These are phyloP conservation scores for Blastocystis sp. DNA, from an alignment of 352 stramenopile genomes.

Conservation along the genomic window DNA sequence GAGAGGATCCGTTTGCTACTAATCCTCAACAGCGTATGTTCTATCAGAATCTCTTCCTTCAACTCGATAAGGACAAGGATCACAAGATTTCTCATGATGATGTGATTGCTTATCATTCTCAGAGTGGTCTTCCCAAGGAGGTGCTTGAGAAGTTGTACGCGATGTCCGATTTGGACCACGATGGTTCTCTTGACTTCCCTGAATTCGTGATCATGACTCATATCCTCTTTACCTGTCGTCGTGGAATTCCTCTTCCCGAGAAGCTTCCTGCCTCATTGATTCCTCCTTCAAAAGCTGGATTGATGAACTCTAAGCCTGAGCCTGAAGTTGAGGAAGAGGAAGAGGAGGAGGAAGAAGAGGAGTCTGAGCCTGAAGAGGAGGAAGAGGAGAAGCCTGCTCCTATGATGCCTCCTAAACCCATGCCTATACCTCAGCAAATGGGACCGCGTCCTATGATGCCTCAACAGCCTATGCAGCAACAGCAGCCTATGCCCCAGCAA, in stretches of 20 bases:
- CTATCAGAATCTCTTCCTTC: not conserved
- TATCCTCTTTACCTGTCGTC: not conserved
- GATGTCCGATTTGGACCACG: constrained; percentile 27
- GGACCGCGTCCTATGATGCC: not conserved
- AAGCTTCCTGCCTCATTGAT: not conserved
- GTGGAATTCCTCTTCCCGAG: not conserved
- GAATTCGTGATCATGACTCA: constrained; percentile 6
- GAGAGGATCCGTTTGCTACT: not conserved
- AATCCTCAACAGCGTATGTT: constrained; percentile 10
- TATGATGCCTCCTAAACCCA: too few relatives aligned
- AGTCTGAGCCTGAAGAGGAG: too few relatives aligned
- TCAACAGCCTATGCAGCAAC: not conserved
- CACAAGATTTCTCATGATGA: not conserved
- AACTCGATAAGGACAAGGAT: not conserved
- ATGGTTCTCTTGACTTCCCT: not conserved
- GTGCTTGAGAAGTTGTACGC: not conserved
- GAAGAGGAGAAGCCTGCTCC: not conserved
- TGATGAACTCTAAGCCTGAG: too few relatives aligned
- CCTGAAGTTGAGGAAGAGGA: not conserved
- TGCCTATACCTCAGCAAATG: too few relatives aligned
- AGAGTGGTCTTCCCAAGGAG: constrained; percentile 10
- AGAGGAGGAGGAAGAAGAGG: not conserved
- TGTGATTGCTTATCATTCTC: constrained; percentile 41
- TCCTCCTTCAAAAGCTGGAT: not conserved
- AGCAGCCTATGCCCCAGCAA: not conserved